phyloP scores from a whole-genome alignment of 129 eudicot species.

The Lactuca sativa region DNA sequence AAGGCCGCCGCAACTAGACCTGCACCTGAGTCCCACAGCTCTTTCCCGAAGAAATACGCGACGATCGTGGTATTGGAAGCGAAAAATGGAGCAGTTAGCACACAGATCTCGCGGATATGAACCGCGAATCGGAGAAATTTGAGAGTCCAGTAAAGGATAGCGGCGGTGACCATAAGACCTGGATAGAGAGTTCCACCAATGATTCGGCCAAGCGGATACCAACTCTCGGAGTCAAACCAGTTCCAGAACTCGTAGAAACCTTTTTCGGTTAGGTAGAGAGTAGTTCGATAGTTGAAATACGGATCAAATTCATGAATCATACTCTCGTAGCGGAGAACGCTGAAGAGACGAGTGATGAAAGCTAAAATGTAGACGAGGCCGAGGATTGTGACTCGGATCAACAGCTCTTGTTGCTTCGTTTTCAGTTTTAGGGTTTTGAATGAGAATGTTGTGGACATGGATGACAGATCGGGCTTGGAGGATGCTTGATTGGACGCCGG shows the following conservation, averaged over 20 bases:
- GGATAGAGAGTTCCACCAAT: conserved; percentile 93
- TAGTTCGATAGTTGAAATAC: conserved; percentile 84
- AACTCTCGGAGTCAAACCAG: conserved; percentile 94
- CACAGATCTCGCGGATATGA: conserved; percentile 92
- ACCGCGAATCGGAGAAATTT: conserved; percentile 73
- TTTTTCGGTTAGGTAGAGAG: conserved; percentile 66
- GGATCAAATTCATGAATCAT: conserved; percentile 99
- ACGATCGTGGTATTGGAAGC: conserved; percentile 90
- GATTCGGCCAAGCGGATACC: conserved; percentile 93
- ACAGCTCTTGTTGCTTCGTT: conserved; percentile 87
- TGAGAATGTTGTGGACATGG: conserved; percentile 25
- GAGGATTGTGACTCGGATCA: conserved; percentile 73
- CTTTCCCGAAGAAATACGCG: conserved; percentile 94
- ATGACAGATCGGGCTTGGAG: conserved; percentile 18
- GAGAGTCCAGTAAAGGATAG: conserved; percentile 70
- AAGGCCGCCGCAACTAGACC: conserved; percentile 89
- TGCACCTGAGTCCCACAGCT: conserved; percentile 90
- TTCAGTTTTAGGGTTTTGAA: conserved; percentile 66
- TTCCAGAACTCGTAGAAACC: conserved; percentile 97
- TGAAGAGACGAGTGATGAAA: conserved; percentile 77
- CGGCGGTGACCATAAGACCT: conserved; percentile 96
- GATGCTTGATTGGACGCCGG: conserved; percentile 18
- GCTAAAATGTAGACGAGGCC: conserved; percentile 75
- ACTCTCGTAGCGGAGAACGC: conserved; percentile 82
- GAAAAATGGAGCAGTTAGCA: conserved; percentile 88